Base-by-base conservation (phyloP, 371 early-diverging fungal genomes). In the Apophysomyces elegans region DNA sequence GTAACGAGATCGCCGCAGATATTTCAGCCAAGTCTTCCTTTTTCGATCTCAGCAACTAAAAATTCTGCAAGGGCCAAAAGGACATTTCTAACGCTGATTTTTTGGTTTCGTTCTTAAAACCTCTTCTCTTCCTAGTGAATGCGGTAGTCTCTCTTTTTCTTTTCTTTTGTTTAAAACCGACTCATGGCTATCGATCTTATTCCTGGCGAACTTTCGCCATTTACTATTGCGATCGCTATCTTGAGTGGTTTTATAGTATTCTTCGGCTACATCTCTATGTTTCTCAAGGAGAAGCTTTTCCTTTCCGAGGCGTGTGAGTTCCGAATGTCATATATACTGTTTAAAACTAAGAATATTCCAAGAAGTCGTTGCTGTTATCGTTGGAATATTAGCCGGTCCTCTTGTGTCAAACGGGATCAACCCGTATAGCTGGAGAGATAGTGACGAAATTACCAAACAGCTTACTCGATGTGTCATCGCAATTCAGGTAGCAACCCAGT, bases 301-400 rank as follows among this genome's bases (percentile, higher is more conserved):
- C 77, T 99, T 61, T 92, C 94, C 59, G 99, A 98, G 81, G 88
- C 97, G 44, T 81, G 89, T 88, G 85, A 85, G 83, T 80, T 56
- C 5, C 43, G 43, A 61, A 54, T 18, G 16, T 18, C 26, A 50
- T 50, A 26, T 26, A 26, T 3, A 26, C 32, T 26, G 32, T 26
- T 26, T 26, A 26, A 26, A 18, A 43, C 38, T 14, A 63, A 36
- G 36, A 46, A 41, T 8, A 21, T 21, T 7, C 9, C 7, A 21
- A 50, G 21, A 18, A 88, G 85, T 97, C n/a, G 90, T 99, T 6
- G 93, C 98, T 11, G 86, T 93, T 14, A 63, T 92, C 7, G 85
- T 93, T 63, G 99, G 99, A n/a, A 92, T 99, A 45, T 70, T 94
- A 36, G 81, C 95, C 65, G 97, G 97, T 3, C 93, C 93, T 1